Percentiles rank a stretch among this genome's conserved stretches.
Conservation (phyloP, 2,329 filamentous ascomycete species). For the Fusarium haematococcum region DNA sequence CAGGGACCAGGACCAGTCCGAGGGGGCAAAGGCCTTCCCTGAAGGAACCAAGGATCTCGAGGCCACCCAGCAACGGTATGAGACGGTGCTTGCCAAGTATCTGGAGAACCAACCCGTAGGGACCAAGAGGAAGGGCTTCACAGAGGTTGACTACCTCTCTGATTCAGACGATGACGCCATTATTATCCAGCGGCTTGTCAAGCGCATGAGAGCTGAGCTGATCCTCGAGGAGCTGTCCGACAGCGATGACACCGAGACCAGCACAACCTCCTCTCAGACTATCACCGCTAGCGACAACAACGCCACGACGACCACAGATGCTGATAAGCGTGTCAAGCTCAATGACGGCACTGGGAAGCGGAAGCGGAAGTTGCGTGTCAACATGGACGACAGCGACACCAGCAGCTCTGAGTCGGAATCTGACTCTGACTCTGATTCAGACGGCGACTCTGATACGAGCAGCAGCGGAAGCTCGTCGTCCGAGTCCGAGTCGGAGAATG, state of each 20-base stretch:
- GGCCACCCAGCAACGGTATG: constrained; percentile 64
- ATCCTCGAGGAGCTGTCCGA: constrained; percentile 67
- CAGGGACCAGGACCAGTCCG: constrained; percentile 67
- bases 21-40: constrained; percentile 61
- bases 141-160: constrained; percentile 64
- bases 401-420: constrained; percentile 51
- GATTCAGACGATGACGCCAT: constrained; percentile 61
- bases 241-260: constrained; percentile 55
- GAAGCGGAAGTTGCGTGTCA: constrained; percentile 64
- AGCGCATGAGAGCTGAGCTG: constrained; percentile 72
- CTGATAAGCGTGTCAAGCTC: constrained; percentile 55
- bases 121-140: constrained; percentile 62
- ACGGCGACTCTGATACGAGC: constrained; percentile 48
- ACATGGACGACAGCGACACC: constrained; percentile 55
- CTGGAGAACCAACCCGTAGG: constrained; percentile 50
- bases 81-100: constrained; percentile 65
- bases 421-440: constrained; percentile 52
- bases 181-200: constrained; percentile 67
- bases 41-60: constrained; percentile 61
- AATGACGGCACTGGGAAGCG: constrained; percentile 64
- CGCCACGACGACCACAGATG: constrained; percentile 41
- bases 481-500: constrained; percentile 49
- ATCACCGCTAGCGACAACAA: constrained; percentile 45
- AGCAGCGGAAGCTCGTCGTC: constrained; percentile 52
- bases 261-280: constrained; percentile 48